Conservation (phyloP, 2,329 filamentous ascomycete species). For the Microdochium nivale region DNA sequence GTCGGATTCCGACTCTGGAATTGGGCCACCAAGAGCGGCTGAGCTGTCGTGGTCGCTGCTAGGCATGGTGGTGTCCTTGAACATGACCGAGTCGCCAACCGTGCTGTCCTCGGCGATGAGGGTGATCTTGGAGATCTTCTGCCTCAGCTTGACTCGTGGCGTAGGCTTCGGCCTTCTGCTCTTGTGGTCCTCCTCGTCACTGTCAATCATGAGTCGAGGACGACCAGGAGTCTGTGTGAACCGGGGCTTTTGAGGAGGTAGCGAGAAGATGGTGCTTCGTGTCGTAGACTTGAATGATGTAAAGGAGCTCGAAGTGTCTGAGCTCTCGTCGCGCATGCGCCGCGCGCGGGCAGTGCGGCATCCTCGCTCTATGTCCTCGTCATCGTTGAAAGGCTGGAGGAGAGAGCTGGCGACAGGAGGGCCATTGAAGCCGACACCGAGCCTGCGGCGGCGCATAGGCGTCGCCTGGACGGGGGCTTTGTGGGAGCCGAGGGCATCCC, state of each 20-base stretch:
- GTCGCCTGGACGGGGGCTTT: not conserved
- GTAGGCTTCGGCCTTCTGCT: not conserved
- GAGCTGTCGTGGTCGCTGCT: slow-evolving; percentile 4
- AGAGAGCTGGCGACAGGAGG: not conserved
- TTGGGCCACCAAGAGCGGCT: not conserved
- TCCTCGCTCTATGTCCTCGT: not conserved
- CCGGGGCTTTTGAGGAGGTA: not conserved
- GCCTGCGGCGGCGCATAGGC: not conserved
- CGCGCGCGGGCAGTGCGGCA: not conserved
- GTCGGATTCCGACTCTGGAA: not conserved
- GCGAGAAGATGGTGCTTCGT: not conserved
- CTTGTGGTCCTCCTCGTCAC: not conserved
- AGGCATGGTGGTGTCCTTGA: slow-evolving; percentile 1
- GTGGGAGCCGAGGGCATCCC: not conserved
- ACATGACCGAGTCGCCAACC: not conserved
- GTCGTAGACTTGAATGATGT: not conserved
- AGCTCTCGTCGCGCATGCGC: not conserved
- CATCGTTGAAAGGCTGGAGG: not conserved
- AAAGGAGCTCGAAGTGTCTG: not conserved
- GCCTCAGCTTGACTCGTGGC: not conserved
- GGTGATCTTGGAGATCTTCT: not conserved
- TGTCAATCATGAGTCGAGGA: not conserved
- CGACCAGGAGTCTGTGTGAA: not conserved
- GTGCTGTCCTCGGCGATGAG: not conserved
- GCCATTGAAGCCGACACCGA: not conserved